phyloP scores from a whole-genome alignment of 768 basidiomycete genomes.

The Neoboletus brunneissimus region DNA sequence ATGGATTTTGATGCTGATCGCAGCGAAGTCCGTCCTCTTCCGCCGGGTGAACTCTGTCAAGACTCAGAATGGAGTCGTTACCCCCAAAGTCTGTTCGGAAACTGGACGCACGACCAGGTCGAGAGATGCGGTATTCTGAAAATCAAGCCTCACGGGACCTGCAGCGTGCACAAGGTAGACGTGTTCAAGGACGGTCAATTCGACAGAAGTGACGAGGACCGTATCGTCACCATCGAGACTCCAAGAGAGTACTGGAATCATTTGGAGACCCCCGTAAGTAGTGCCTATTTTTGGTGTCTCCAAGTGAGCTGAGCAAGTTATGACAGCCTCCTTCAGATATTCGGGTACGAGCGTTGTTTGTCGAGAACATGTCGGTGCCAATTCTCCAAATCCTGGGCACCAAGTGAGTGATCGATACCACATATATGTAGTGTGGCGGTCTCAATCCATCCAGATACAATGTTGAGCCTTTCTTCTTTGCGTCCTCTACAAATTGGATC shows the following conservation, averaged over 20 bases:
- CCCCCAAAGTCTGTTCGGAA: slow-evolving; percentile 33
- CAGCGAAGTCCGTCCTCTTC: slow-evolving; percentile 15
- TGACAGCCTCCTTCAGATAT: slow-evolving; percentile 34
- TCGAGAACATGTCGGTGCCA: slow-evolving; percentile 49
- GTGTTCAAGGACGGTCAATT: slow-evolving; percentile 19
- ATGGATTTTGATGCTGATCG: slow-evolving; percentile 36
- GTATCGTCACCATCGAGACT: slow-evolving; percentile 8
- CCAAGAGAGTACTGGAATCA: slow-evolving; percentile 33
- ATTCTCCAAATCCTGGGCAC: slow-evolving; percentile 57
- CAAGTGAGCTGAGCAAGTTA: neutral
- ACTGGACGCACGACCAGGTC: slow-evolving; percentile 36
- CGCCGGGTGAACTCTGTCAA: slow-evolving; percentile 8
- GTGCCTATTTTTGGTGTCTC: neutral
- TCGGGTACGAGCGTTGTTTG: slow-evolving; percentile 49
- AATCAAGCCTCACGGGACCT: neutral
- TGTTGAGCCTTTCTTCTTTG: slow-evolving; percentile 65
- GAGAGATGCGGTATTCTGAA: slow-evolving; percentile 29
- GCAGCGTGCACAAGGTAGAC: slow-evolving; percentile 26
- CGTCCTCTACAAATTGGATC: slow-evolving; percentile 63
- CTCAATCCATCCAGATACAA: slow-evolving; percentile 39
- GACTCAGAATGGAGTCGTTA: slow-evolving; percentile 27
- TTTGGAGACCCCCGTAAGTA: slow-evolving; percentile 34
- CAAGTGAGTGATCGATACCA: slow-evolving; percentile 36
- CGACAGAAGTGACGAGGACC: neutral
- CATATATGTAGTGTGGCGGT: neutral